These are phyloP conservation scores for Alnus glutinosa DNA, from an alignment of 306 rosid species.

Conservation along the genomic window DNA sequence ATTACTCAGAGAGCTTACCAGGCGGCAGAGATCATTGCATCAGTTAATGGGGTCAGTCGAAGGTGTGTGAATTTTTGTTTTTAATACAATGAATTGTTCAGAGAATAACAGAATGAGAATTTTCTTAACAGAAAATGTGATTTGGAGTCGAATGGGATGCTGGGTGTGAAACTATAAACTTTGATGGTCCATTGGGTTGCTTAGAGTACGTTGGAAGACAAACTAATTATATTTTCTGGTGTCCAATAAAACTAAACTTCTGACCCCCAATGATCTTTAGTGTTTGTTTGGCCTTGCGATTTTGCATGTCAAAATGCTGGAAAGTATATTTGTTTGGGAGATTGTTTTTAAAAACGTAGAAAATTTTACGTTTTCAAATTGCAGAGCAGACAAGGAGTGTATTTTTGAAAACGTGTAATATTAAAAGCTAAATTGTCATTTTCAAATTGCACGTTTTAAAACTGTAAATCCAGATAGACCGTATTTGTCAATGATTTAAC, in stretches of 20 bases:
- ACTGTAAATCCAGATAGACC: too few species aligned
- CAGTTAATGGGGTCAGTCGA: slow-evolving; percentile 69
- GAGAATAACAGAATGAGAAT: not conserved
- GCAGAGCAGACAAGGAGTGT: too few species aligned
- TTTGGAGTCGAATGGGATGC: not conserved
- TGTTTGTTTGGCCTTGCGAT: not conserved
- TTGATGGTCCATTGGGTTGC: not conserved
- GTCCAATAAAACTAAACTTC: not conserved
- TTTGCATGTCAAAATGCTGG: too few species aligned
- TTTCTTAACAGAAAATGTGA: not conserved
- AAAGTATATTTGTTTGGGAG: too few species aligned
- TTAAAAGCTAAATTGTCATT: too few species aligned
- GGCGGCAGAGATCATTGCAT: slow-evolving; percentile 88
- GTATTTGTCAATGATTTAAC: not conserved
- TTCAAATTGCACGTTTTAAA: too few species aligned
- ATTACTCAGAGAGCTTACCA: slow-evolving; percentile 97
- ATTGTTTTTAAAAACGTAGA: too few species aligned
- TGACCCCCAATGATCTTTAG: not conserved
- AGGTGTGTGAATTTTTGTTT: slow-evolving; percentile 39
- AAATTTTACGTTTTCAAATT: too few species aligned
- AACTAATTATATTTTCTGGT: not conserved
- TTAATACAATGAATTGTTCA: not conserved
- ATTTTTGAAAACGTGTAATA: too few species aligned
- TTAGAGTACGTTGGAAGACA: not conserved
- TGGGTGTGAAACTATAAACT: not conserved